phyloP scores from a whole-genome alignment of 768 basidiomycete species.

The Rhizopogon sp. region DNA sequence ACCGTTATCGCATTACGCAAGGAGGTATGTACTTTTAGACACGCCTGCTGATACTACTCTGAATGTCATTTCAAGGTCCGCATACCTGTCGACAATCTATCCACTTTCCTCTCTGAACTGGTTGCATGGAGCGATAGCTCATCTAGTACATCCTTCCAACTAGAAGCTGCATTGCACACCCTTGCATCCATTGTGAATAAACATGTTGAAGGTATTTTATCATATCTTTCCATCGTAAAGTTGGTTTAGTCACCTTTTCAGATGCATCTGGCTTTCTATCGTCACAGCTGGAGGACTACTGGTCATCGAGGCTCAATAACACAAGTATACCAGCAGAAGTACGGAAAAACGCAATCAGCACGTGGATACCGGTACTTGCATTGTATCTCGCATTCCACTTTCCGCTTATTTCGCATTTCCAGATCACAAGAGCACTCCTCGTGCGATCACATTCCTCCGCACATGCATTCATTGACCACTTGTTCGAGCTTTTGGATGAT shows the following conservation, averaged over 20 bases:
- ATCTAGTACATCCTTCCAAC: conserved; percentile 46
- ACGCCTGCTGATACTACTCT: neutral
- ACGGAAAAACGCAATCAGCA: conserved; percentile 48
- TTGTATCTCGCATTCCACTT: neutral
- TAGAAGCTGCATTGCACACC: conserved; percentile 49
- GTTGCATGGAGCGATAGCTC: conserved; percentile 55
- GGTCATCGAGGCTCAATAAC: conserved; percentile 41
- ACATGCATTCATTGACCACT: conserved; percentile 47
- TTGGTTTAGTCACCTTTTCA: conserved; percentile 17
- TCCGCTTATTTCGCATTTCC: neutral
- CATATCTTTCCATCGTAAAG: conserved; percentile 7
- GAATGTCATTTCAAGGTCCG: conserved; percentile 36
- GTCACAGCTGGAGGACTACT: conserved; percentile 41
- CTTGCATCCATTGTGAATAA: conserved; percentile 78
- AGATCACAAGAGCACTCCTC: conserved; percentile 80
- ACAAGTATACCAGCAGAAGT: conserved; percentile 21
- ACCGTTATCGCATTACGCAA: conserved; percentile 59
- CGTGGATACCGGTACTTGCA: conserved; percentile 67
- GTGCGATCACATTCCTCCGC: conserved; percentile 66
- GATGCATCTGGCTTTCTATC: conserved; percentile 44
- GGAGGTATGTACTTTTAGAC: conserved; percentile 43
- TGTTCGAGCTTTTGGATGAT: conserved; percentile 74
- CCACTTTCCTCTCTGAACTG: conserved; percentile 47
- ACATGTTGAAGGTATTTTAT: conserved; percentile 51
- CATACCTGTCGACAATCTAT: conserved; percentile 44